Conservation (phyloP, 306 rosid genomes). For the Inga leiocalycina region DNA sequence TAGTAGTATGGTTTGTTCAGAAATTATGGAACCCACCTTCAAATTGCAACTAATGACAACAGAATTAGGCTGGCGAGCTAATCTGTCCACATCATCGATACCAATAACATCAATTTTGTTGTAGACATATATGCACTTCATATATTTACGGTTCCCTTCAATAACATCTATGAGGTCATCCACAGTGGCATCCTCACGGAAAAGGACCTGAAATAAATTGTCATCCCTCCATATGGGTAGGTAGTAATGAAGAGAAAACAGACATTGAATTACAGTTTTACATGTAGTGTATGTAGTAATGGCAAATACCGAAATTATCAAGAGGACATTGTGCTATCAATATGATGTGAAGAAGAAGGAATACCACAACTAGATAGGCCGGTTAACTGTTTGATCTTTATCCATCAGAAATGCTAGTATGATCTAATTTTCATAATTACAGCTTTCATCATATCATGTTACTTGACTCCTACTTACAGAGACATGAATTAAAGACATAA, state of each 20-base stretch:
- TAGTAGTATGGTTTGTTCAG: neutral
- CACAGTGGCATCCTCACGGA: slow-evolving; percentile 98
- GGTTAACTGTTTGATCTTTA: neutral
- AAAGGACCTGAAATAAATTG: slow-evolving; percentile 67
- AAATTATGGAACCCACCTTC: slow-evolving; percentile 55
- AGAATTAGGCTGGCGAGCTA: slow-evolving; percentile 93
- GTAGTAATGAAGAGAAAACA: slow-evolving; percentile 4
- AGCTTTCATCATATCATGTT: neutral
- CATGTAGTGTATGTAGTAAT: slow-evolving; percentile 3
- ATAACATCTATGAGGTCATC: slow-evolving; percentile 97
- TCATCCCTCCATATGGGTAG: slow-evolving; percentile 14
- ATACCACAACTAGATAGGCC: slow-evolving; percentile 25
- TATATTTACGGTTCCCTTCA: slow-evolving; percentile 98
- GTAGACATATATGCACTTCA: slow-evolving; percentile 97
- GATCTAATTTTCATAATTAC: slow-evolving; percentile 16
- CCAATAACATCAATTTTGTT: slow-evolving; percentile 98
- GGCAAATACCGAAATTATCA: slow-evolving; percentile 21
- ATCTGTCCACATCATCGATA: slow-evolving; percentile 92
- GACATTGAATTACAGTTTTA: neutral
- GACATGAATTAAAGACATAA: neutral
- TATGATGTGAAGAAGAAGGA: neutral
- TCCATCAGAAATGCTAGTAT: neutral
- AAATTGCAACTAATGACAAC: slow-evolving; percentile 97
- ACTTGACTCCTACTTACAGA: neutral
- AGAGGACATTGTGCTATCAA: slow-evolving; percentile 11